Evolutionary conservation across 805 yeast species (phyloP), one percentile per base, ranked within the genome.

Genomic region (Priceomyces fermenticarens): DNA sequence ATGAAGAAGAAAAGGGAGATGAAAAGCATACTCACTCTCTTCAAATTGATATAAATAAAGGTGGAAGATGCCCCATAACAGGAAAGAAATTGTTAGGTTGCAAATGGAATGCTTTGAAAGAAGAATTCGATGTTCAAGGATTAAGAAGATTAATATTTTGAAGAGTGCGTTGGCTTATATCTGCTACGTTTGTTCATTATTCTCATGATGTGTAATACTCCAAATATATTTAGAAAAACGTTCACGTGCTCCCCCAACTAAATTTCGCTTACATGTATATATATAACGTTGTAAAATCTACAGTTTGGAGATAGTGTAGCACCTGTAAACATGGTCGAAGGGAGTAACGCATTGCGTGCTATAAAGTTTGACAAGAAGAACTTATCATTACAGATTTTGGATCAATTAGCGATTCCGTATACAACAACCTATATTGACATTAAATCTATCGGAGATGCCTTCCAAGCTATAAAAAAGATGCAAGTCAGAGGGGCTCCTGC

Each of bases 401-500:
- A 93, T 60, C 99, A 91, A 62, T 72, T 89, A 11, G 60, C 78
- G 27, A 75, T 91, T 29, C 99, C 99, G 0, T 88, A 87, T 50
- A 73, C 83, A 39, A 79, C 95, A 1, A 73, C 69, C 36, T 91
- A 88, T 60, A 66, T 90, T 14, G 58, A 72, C 1, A 77, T 91
- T 43, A 49, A 66, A 30, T 67, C 79, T 12, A 80, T 87, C 38
- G 82, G 82, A 35, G 89, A 84, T 58, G 97, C 95, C 3, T 88
- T 67, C 62, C 72, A 74, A 13, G 95, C 86, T n/a, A 91, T 91
- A 60, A 83, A 81, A 56, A 73, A 73, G 43, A 91, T 91, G 99
- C 89, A 87, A 54, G 97, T 95, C 3, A 75, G 99, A 59, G 99
- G 99, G 30, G 99, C 99, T 0, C 99, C 99, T 0, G 98, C 98